Evolutionary conservation across 345 rosid genomes (phyloP).

Genomic region (Aquilaria yunnanensis): DNA sequence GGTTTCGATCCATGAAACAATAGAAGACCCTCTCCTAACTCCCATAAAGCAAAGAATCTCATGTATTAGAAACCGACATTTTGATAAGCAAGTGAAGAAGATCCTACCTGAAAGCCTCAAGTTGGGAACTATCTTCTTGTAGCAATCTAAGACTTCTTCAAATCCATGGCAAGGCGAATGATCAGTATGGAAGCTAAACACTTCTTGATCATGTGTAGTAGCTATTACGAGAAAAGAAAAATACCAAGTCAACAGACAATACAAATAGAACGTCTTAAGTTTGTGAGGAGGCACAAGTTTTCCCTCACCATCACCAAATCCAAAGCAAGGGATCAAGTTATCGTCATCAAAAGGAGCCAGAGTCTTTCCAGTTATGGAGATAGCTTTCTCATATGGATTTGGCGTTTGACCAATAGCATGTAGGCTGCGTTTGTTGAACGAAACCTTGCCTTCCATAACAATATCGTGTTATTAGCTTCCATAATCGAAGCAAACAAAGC

Average conservation of each 20-base stretch:
- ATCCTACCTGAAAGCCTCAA: constrained; percentile 57
- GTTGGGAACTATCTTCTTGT: constrained; percentile 49
- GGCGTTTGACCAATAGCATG: constrained; percentile 45
- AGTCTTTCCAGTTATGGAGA: constrained; percentile 66
- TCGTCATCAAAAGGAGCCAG: constrained; percentile 86
- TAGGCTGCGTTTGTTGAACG: constrained; percentile 54
- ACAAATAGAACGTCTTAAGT: background rate
- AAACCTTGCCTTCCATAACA: constrained; percentile 36
- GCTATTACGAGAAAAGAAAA: constrained; percentile 26
- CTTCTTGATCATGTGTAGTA: constrained; percentile 65
- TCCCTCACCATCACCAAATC: constrained; percentile 74
- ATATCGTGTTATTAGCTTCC: constrained; percentile 15
- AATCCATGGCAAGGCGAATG: constrained; percentile 75
- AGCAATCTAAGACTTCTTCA: constrained; percentile 78
- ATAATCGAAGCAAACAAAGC: background rate
- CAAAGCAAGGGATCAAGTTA: constrained; percentile 75
- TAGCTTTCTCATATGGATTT: constrained; percentile 85
- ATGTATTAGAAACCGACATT: no score
- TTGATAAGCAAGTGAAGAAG: no score
- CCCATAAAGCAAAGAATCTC: no score
- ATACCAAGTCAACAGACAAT: background rate
- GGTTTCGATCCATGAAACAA: no score
- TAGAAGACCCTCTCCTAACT: no score
- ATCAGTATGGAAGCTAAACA: constrained; percentile 69
- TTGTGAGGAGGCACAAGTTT: background rate